Evolutionary conservation across 345 rosid species (phyloP).

Genomic region (Gossypium herbaceum): DNA sequence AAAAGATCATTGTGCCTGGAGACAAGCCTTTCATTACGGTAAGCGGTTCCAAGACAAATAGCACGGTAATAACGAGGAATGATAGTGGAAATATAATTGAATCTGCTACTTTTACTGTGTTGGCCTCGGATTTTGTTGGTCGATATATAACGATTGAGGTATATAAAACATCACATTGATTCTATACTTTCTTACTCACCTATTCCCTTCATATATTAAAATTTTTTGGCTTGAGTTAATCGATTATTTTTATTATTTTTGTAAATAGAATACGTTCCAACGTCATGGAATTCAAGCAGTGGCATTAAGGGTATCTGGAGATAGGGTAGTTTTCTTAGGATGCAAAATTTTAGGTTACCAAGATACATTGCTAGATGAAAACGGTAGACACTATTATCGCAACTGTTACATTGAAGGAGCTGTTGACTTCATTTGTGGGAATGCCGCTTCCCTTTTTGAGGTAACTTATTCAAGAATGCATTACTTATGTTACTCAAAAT

Average conservation of each 20-base stretch:
- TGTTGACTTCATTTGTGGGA: slow-evolving; percentile 18
- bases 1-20: slow-evolving; percentile 52
- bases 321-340: slow-evolving; percentile 15
- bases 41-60: slow-evolving; percentile 50
- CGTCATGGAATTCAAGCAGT: not conserved
- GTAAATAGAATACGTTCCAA: not conserved
- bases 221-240: too few species aligned
- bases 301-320: slow-evolving; percentile 16
- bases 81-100: slow-evolving; percentile 4
- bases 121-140: slow-evolving; percentile 63
- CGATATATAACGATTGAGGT: slow-evolving; percentile 63
- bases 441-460: slow-evolving; percentile 19
- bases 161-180: not conserved
- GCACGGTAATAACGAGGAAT: slow-evolving; percentile 43
- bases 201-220: too few species aligned
- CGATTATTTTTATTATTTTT: too few species aligned
- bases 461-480: not conserved
- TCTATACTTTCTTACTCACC: too few species aligned
- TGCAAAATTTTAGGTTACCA: slow-evolving; percentile 10
- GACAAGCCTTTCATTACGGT: slow-evolving; percentile 71
- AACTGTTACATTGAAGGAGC: slow-evolving; percentile 17
- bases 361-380: slow-evolving; percentile 19
- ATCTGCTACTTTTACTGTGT: slow-evolving; percentile 26
- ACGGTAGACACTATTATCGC: slow-evolving; percentile 16
- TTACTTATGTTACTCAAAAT: not conserved